Percentiles rank a stretch among this genome's conserved stretches.
These are phyloP conservation scores for Dujonia santamariae DNA, from an alignment of 1,139 yeast species.

Conservation along the genomic window DNA sequence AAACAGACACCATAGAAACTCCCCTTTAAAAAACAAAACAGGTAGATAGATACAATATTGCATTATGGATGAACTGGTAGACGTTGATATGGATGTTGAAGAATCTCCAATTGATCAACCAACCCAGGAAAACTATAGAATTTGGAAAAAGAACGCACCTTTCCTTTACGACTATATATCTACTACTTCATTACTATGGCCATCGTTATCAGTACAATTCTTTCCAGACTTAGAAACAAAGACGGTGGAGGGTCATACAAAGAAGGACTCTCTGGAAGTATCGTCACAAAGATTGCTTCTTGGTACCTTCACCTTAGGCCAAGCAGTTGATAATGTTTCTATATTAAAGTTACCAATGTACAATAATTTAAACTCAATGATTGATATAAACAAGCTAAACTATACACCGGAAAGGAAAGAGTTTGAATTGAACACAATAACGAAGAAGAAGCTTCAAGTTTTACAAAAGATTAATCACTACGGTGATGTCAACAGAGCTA, in stretches of 20 bases:
- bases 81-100: background rate
- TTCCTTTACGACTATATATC: constrained; percentile 48
- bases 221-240: constrained; percentile 46
- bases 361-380: constrained; percentile 24
- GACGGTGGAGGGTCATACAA: constrained; percentile 2
- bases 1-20: no score
- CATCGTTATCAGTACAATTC: constrained; percentile 52
- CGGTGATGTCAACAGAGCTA: constrained; percentile 44
- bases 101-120: constrained; percentile 19
- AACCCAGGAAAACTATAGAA: constrained; percentile 35
- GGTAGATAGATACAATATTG: background rate
- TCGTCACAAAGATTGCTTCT: constrained; percentile 33
- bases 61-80: background rate
- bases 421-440: constrained; percentile 31
- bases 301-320: constrained; percentile 47
- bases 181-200: constrained; percentile 53
- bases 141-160: constrained; percentile 58
- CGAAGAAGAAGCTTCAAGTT: constrained; percentile 26
- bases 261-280: constrained; percentile 10
- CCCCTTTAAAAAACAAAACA: background rate
- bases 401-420: constrained; percentile 41
- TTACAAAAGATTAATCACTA: constrained; percentile 41
- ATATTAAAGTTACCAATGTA: constrained; percentile 38
- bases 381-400: constrained; percentile 31
- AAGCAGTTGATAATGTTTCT: constrained; percentile 36